Evolutionary conservation across 176 grass and related monocot species (phyloP).

Genomic region (Rhynchospora breviuscula): DNA sequence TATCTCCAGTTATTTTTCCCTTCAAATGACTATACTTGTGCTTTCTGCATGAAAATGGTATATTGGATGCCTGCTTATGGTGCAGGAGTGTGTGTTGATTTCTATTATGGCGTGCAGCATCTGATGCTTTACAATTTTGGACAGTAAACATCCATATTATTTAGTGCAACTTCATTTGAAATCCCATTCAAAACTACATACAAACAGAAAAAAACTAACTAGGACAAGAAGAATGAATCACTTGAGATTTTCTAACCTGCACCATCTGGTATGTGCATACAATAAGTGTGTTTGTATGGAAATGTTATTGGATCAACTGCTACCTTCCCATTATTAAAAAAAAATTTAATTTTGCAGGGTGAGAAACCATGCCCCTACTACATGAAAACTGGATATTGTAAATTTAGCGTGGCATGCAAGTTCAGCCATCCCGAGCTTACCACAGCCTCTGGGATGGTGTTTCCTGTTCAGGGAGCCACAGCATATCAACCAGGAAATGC

Average conservation of each 20-base stretch:
- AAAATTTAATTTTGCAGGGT: slow-evolving; percentile 17
- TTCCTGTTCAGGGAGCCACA: slow-evolving; percentile 17
- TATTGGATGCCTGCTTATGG: neutral
- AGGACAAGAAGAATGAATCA: neutral
- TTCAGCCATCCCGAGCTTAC: slow-evolving; percentile 38
- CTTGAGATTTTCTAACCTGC: neutral
- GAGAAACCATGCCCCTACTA: slow-evolving; percentile 42
- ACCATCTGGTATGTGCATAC: neutral
- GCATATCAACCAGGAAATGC: slow-evolving; percentile 13
- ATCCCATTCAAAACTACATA: neutral
- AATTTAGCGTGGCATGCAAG: slow-evolving; percentile 39
- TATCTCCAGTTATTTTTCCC: neutral
- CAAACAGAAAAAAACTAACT: neutral
- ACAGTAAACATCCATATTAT: neutral
- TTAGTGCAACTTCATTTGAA: neutral
- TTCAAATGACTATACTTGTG: neutral
- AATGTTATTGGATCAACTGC: neutral
- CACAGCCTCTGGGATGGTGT: neutral
- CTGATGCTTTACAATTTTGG: neutral
- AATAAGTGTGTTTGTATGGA: neutral
- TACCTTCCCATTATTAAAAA: neutral
- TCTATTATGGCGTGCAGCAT: neutral
- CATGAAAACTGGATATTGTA: slow-evolving; percentile 40
- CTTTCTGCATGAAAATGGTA: neutral
- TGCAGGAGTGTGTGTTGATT: neutral